Conservation (phyloP, 352 stramenopile species). For the Phytophthora cryptogea region DNA sequence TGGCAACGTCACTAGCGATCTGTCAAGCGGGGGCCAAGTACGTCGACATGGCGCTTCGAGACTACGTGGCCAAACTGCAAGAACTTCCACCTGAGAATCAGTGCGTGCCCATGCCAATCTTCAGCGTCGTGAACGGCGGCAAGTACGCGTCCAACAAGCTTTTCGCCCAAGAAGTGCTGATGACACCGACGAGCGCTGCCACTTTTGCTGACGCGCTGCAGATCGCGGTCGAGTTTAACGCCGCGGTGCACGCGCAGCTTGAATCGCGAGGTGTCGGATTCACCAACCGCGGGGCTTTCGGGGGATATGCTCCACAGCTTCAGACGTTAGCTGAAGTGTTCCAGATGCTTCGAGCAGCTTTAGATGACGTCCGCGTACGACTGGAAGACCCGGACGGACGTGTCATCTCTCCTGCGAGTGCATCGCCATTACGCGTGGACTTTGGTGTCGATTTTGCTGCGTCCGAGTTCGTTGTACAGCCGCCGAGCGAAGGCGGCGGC, state of each 20-base stretch:
- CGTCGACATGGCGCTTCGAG: constrained; percentile 47
- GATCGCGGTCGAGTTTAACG: constrained; percentile 56
- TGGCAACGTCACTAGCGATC: constrained; percentile 63
- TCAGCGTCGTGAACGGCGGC: constrained; percentile 75
- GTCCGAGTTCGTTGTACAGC: constrained; percentile 51
- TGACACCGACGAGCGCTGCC: constrained; percentile 51
- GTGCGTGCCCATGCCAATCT: constrained; percentile 72
- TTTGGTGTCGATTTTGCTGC: constrained; percentile 75
- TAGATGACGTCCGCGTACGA: constrained; percentile 48
- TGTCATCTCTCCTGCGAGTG: constrained; percentile 36
- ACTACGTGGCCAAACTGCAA: constrained; percentile 58
- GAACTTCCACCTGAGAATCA: constrained; percentile 48
- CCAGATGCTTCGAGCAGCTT: constrained; percentile 50
- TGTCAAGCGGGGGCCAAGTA: constrained; percentile 73
- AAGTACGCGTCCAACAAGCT: constrained; percentile 71
- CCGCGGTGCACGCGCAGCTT: constrained; percentile 45
- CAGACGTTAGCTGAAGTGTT: constrained; percentile 66
- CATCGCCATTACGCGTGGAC: constrained; percentile 46
- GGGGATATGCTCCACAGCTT: constrained; percentile 65
- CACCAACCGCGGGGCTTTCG: constrained; percentile 59
- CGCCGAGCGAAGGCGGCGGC: background rate
- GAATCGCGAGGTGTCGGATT: constrained; percentile 60
- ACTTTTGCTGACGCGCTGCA: constrained; percentile 68
- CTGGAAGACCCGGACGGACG: constrained; percentile 31
- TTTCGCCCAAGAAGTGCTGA: constrained; percentile 65